Base-by-base conservation (phyloP, 2,329 filamentous ascomycete genomes). In the Botrytis hyacinthi region DNA sequence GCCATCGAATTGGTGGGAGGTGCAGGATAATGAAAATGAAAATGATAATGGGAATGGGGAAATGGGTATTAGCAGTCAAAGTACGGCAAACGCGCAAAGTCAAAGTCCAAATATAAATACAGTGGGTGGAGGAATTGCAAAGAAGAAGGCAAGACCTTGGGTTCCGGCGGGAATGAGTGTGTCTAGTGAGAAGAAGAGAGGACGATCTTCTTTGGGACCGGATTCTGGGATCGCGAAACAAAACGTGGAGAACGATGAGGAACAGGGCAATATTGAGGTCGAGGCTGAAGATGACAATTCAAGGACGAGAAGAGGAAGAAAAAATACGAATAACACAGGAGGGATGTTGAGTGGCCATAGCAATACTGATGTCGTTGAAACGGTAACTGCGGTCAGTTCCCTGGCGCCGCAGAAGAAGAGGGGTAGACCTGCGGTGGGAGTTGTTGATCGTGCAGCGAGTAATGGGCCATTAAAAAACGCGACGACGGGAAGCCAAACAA, bases 1-100 rank as follows among this genome's bases (percentile, higher is more conserved):
- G 26, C 78, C 79, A 16, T 78, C 77, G 62, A 75, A 78, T 10
- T 80, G 76, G 77, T 80, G 78, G 79, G 77, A 75, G 59, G 77
- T 74, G 16, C 44, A 37, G 12, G 62, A 29, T 2, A 42, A 32
- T 46, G 42, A 26, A 35, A 29, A 61, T 46, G n/a, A 7, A 35
- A 29, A 61, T 46, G n/a, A 7, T 1, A 57, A 61, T 46, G n/a
- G n/a, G 3, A 32, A 57, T 29, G 29, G 16, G 20, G 29, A 68
- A n/a, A 37, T 29, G 51, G 66, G 22, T 16, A 48, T 37, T 9
- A 22, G 26, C 9, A 69, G 51, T 42, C 63, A n/a, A n/a, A 8
- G 16, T 26, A 14, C 37, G 44, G n/a, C 48, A 9, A 3, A n/a
- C 20, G 62, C 51, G 73, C 40, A 70, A 32, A 57, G 44, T 71